Conservation (phyloP, 2,329 filamentous ascomycete species). For the Raffaelea ambrosiae region DNA sequence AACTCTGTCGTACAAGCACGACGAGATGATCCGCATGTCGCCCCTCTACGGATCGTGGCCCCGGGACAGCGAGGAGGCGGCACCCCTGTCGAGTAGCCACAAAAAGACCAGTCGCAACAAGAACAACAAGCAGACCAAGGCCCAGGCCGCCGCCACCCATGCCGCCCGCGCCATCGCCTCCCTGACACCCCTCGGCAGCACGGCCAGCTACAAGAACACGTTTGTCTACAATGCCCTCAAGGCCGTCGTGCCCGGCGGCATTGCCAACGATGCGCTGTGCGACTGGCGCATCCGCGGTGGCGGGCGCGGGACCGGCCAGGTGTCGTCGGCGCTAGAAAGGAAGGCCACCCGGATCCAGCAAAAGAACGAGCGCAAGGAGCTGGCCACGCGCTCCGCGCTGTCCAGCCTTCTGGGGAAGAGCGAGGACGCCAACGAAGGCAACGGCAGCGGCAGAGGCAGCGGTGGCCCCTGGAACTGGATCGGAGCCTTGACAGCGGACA, state of each 20-base stretch:
- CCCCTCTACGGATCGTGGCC: slow-evolving; percentile 35
- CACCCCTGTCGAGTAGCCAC: neutral
- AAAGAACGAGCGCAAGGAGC: neutral
- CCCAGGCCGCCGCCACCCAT: too few relatives aligned
- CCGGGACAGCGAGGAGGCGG: slow-evolving; percentile 8
- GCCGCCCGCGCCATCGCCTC: too few relatives aligned
- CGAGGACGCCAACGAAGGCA: too few relatives aligned
- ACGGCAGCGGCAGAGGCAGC: too few relatives aligned
- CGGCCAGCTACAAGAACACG: slow-evolving; percentile 19
- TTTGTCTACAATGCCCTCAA: slow-evolving; percentile 28
- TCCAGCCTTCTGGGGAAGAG: too few relatives aligned
- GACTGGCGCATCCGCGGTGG: slow-evolving; percentile 29
- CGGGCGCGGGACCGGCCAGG: slow-evolving; percentile 2
- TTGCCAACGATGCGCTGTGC: slow-evolving; percentile 29
- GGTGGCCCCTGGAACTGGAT: too few relatives aligned
- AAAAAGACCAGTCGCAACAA: neutral
- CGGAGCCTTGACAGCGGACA: too few relatives aligned
- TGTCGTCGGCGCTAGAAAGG: slow-evolving; percentile 10
- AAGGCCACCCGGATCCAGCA: neutral
- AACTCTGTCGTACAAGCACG: slow-evolving; percentile 30
- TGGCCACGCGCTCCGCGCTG: neutral
- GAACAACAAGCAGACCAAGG: too few relatives aligned
- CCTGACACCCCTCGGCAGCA: neutral
- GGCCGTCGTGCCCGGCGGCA: slow-evolving; percentile 28
- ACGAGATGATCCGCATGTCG: slow-evolving; percentile 23